phyloP scores from a whole-genome alignment of 768 basidiomycete genomes.

The Lactifluus volemus region DNA sequence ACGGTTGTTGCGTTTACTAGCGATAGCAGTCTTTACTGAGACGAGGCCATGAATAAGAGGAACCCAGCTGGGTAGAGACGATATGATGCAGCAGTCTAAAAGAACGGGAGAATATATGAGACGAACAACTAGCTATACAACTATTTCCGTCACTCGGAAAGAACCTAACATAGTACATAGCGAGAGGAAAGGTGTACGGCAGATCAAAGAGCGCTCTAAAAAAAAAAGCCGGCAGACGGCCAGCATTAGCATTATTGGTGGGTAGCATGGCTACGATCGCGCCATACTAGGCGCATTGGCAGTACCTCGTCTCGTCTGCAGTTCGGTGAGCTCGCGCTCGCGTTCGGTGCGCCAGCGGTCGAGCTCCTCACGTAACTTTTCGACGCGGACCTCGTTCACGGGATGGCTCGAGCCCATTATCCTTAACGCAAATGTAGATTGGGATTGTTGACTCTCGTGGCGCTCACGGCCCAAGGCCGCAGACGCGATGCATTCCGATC shows the following conservation, averaged over 20 bases:
- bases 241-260: background rate
- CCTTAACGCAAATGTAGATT: constrained; percentile 28
- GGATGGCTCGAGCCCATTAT: constrained; percentile 61
- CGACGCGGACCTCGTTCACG: constrained; percentile 52
- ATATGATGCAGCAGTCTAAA: background rate
- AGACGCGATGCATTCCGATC: constrained; percentile 34
- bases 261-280: background rate
- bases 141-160: constrained; percentile 3
- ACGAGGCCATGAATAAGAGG: background rate
- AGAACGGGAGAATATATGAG: background rate
- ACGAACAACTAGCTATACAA: constrained; percentile 7
- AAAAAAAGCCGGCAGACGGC: too few relatives aligned
- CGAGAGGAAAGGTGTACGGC: background rate
- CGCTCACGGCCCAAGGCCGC: constrained; percentile 23
- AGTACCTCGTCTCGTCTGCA: constrained; percentile 1
- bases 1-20: background rate
- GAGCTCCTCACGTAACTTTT: constrained; percentile 57
- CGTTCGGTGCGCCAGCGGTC: constrained; percentile 58
- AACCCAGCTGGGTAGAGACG: background rate
- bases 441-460: constrained; percentile 21
- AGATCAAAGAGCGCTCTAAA: background rate
- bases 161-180: constrained; percentile 4
- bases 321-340: constrained; percentile 18
- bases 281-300: background rate
- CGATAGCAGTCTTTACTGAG: background rate